phyloP scores from a whole-genome alignment of 371 early-diverging fungal genomes.

The Mucor velutinosus region DNA sequence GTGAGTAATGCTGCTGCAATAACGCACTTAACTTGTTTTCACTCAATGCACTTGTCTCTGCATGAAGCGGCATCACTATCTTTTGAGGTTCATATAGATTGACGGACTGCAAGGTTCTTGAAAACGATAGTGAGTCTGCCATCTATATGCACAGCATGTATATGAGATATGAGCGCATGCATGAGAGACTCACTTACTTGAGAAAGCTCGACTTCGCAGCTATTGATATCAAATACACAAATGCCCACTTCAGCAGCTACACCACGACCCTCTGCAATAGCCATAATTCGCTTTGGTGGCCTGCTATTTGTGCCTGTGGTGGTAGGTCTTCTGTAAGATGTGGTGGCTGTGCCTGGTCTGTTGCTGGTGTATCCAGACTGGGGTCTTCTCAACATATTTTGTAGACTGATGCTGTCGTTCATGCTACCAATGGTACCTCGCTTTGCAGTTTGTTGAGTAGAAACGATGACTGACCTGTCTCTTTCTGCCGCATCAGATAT shows the following conservation, averaged over 20 bases:
- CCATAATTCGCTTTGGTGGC: slow-evolving; percentile 26
- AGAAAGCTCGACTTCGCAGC: slow-evolving; percentile 62
- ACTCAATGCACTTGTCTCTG: background rate
- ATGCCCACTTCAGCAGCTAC: slow-evolving; percentile 65
- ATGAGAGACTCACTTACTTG: slow-evolving; percentile 45
- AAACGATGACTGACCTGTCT: background rate
- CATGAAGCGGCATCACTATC: slow-evolving; percentile 31
- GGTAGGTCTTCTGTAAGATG: background rate
- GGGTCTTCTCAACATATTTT: background rate
- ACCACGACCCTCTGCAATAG: slow-evolving; percentile 56
- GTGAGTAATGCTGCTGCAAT: slow-evolving; percentile 36
- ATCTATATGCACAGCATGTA: slow-evolving; percentile 37
- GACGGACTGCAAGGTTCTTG: slow-evolving; percentile 64
- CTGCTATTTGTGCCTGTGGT: background rate
- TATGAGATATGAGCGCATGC: background rate
- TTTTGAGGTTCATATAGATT: slow-evolving; percentile 62
- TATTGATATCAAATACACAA: slow-evolving; percentile 62
- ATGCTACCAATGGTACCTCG: background rate
- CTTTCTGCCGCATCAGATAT: background rate
- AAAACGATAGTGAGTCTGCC: slow-evolving; percentile 68
- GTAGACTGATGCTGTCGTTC: background rate
- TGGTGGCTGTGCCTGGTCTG: background rate
- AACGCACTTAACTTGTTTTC: slow-evolving; percentile 14
- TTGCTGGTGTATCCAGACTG: background rate
- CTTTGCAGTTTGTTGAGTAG: background rate